Percentiles rank a stretch among this genome's conserved stretches.
These are phyloP conservation scores for Boletus subcaerulescens DNA, from an alignment of 768 basidiomycete genomes.

Conservation along the genomic window DNA sequence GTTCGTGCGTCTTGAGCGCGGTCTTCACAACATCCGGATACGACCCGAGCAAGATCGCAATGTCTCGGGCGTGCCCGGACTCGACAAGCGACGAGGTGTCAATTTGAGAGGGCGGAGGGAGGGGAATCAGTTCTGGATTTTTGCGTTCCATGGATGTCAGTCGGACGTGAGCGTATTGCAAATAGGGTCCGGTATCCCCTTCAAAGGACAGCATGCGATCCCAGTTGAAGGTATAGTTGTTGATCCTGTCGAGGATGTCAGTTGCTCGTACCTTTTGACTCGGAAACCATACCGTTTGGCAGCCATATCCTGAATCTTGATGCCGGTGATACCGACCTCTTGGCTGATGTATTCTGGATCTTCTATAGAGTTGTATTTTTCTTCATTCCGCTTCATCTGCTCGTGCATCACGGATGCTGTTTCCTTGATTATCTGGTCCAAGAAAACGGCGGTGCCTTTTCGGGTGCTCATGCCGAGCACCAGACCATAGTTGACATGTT, in stretches of 20 bases:
- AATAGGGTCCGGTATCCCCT: constrained; percentile 93
- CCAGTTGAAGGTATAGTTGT: constrained; percentile 96
- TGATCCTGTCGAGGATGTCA: constrained; percentile 54
- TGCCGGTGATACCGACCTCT: constrained; percentile 90
- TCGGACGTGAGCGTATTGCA: constrained; percentile 96
- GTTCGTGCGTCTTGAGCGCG: constrained; percentile 83
- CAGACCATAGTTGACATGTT: constrained; percentile 89
- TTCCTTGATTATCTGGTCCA: constrained; percentile 90
- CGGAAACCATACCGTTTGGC: constrained; percentile 69
- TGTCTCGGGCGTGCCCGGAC: constrained; percentile 74
- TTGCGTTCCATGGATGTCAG: constrained; percentile 88
- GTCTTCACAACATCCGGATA: constrained; percentile 91
- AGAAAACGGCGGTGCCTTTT: constrained; percentile 91
- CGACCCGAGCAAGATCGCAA: constrained; percentile 78
- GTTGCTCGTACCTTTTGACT: not conserved
- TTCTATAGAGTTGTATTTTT: constrained; percentile 85
- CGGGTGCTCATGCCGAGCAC: constrained; percentile 95
- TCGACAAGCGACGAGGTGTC: constrained; percentile 63
- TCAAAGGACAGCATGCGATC: constrained; percentile 93
- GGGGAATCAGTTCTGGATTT: constrained; percentile 81
- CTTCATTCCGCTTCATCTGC: constrained; percentile 93
- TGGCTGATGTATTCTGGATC: constrained; percentile 76
- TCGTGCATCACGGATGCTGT: constrained; percentile 91
- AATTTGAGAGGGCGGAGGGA: constrained; percentile 68
- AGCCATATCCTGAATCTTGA: constrained; percentile 98